phyloP scores from a whole-genome alignment of 345 rosid species.

The Brassica carinata region DNA sequence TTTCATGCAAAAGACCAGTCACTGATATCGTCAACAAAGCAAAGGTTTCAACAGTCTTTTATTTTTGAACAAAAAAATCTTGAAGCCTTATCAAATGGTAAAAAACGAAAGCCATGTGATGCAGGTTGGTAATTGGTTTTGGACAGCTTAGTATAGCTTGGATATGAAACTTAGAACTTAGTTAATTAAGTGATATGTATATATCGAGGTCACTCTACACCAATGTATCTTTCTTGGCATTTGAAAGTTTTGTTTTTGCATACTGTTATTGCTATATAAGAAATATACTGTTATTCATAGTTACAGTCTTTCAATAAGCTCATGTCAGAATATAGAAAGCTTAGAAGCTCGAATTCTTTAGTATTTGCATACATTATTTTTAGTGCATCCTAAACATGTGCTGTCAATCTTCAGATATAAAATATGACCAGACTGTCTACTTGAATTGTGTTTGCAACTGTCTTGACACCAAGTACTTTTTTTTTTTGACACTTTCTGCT shows the following conservation, averaged over 20 bases:
- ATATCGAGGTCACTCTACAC: neutral
- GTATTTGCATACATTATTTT: neutral
- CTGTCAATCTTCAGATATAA: no score
- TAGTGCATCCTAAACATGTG: no score
- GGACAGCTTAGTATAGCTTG: neutral
- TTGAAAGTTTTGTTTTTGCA: neutral
- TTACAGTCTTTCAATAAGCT: neutral
- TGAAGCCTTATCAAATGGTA: conserved; percentile 42
- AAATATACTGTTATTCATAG: neutral
- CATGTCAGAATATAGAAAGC: neutral
- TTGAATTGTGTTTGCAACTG: conserved; percentile 7
- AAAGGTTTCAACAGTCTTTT: conserved; percentile 44
- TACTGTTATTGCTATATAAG: neutral
- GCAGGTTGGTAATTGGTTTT: no score
- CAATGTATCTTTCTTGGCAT: neutral
- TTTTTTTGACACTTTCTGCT: neutral
- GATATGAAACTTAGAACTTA: neutral
- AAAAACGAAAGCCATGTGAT: no score
- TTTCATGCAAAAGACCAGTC: conserved; percentile 46
- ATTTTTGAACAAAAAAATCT: conserved; percentile 83
- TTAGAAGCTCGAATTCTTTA: neutral
- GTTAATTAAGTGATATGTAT: neutral
- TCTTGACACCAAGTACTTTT: neutral
- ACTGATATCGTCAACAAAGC: conserved; percentile 49
- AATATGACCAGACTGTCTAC: neutral